Conservation (phyloP, 2,329 filamentous ascomycete species). For the Ophiostoma ips region DNA sequence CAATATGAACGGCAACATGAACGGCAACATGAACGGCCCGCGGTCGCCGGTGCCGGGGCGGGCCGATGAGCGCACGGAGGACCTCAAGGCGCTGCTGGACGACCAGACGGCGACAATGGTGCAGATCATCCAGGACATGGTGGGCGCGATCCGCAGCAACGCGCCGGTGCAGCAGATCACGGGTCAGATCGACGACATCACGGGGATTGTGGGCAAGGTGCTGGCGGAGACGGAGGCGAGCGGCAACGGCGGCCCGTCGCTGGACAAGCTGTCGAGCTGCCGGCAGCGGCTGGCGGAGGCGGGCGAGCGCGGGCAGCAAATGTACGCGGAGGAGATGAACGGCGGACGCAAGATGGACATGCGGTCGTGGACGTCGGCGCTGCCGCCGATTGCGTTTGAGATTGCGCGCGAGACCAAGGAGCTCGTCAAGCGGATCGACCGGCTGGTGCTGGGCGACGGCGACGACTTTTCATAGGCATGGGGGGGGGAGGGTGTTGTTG, state of each 20-base stretch:
- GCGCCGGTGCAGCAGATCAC: slow-evolving; percentile 50
- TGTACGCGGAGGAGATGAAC: slow-evolving; percentile 34
- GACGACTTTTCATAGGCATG: slow-evolving; percentile 18
- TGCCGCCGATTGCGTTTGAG: slow-evolving; percentile 78
- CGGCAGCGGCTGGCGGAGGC: slow-evolving; percentile 52
- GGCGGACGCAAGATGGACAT: slow-evolving; percentile 40
- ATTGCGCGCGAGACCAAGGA: slow-evolving; percentile 74
- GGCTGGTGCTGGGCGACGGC: slow-evolving; percentile 14
- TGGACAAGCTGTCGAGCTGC: slow-evolving; percentile 46
- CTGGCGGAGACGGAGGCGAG: slow-evolving; percentile 49
- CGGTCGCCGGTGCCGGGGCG: slow-evolving; percentile 16
- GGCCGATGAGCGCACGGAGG: slow-evolving; percentile 30
- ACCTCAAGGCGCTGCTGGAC: slow-evolving; percentile 58
- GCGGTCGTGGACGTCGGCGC: slow-evolving; percentile 51
- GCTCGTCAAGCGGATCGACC: slow-evolving; percentile 30
- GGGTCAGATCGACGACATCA: slow-evolving; percentile 57
- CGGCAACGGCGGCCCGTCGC: slow-evolving; percentile 33
- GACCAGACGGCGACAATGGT: slow-evolving; percentile 70
- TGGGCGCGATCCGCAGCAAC: slow-evolving; percentile 55
- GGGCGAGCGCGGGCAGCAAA: slow-evolving; percentile 44
- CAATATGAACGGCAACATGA: slow-evolving; percentile 9
- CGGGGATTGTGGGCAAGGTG: slow-evolving; percentile 55
- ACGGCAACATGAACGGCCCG: slow-evolving; percentile 22
- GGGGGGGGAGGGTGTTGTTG: no score
- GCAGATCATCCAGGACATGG: slow-evolving; percentile 68